Evolutionary conservation across 768 basidiomycete species (phyloP).

Genomic region (Mycena kentingensis): DNA sequence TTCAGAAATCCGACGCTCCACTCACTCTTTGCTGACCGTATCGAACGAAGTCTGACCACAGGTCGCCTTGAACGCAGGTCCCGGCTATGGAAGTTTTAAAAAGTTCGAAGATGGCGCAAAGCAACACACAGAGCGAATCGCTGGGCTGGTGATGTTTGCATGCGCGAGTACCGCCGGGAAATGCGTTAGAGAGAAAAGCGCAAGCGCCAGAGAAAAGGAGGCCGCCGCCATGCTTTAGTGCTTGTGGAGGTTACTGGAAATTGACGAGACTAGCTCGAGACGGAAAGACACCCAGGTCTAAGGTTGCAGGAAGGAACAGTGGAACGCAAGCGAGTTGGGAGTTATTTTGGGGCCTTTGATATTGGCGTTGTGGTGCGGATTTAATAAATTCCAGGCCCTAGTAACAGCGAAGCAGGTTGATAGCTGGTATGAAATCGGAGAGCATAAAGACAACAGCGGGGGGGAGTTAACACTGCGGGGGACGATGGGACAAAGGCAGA

Average conservation of each 20-base stretch:
- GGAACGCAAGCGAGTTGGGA: neutral
- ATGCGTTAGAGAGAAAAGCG: constrained; percentile 11
- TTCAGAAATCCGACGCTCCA: neutral
- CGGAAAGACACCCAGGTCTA: constrained; percentile 17
- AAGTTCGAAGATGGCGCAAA: neutral
- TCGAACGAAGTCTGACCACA: constrained; percentile 20
- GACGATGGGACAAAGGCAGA: too few relatives aligned
- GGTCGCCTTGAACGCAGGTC: constrained; percentile 3
- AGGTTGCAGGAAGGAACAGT: neutral
- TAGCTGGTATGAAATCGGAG: too few relatives aligned
- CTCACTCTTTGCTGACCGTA: constrained; percentile 1
- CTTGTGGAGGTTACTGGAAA: neutral
- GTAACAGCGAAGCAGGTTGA: too few relatives aligned
- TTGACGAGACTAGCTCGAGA: constrained; percentile 19
- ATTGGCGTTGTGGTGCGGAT: too few relatives aligned
- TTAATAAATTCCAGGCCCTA: too few relatives aligned
- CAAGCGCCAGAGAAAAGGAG: constrained; percentile 3
- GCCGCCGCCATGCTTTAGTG: too few relatives aligned
- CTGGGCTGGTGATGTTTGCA: constrained; percentile 10
- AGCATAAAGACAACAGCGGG: too few relatives aligned
- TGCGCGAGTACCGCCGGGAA: constrained; percentile 15
- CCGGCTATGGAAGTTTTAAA: constrained; percentile 9
- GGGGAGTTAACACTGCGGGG: too few relatives aligned
- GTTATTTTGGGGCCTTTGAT: too few relatives aligned
- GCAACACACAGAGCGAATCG: constrained; percentile 17